Base-by-base conservation (phyloP, 1,284 basidiomycete species). In the Sanguinoderma infundibulare region DNA sequence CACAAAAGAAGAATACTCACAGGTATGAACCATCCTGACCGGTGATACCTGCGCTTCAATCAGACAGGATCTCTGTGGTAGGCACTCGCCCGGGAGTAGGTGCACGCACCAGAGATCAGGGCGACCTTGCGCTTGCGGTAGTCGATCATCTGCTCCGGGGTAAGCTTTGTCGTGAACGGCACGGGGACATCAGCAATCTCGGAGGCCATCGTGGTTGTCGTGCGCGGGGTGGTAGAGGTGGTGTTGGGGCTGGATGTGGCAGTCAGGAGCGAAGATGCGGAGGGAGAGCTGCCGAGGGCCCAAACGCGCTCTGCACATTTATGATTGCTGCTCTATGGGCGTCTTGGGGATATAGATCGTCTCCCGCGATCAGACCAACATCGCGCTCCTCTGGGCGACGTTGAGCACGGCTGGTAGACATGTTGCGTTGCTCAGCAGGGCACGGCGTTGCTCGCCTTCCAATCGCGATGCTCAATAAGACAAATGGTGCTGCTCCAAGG, bases 1-100 rank as follows among this genome's bases (percentile, higher is more conserved):
- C n/a, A n/a, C 14, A 26, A 15, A 44, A 10, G 42, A 24, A 15
- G 10, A 50, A 35, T 14, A 75, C 89, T 75, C 71, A 94, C 89
- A 95, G 78, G 74, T 95, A 95, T 7, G 93, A 95, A 34, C 94
- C 94, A 77, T 96, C 94, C 77, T 96, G 94, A 20, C 94, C 94
- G 68, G 94, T 95, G 74, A 96, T 92, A 75, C 94, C 94, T 94
- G 70, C 36, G 64, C 42, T 44, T 22, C 26, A 30, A 42, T 42
- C 39, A 47, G 46, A 34, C 49, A 24, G 32, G n/a, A 50, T 50
- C 32, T 30, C 49, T 20, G 17, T 8, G 10, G 7, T n/a, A 35
- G 47, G 10, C 9, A 17, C 15, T n/a, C 8, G n/a, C 10, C 2
- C 8, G 32, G 17, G 1, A 35, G 32, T 12, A 14, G 20, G 59